Conservation (phyloP, 176 grass and related monocot species). For the Echinochloa phyllopogon region DNA sequence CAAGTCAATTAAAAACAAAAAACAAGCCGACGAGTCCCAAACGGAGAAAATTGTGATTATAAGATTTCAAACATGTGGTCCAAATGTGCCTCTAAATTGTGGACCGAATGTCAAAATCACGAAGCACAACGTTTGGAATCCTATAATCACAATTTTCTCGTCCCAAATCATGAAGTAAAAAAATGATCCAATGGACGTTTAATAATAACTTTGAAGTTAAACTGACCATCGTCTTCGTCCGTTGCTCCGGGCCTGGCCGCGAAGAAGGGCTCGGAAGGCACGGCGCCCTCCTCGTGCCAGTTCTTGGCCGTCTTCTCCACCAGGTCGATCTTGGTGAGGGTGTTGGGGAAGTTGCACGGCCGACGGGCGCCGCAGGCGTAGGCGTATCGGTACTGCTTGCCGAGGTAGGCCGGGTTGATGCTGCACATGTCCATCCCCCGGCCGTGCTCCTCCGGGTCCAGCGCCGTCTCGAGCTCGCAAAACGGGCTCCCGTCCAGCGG, state of each 20-base stretch:
- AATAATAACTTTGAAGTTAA: too few relatives aligned
- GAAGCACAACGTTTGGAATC: too few relatives aligned
- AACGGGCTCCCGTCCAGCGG: conserved; percentile 72
- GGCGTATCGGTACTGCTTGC: conserved; percentile 82
- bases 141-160: too few relatives aligned
- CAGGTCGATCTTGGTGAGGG: conserved; percentile 83
- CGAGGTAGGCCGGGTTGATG: conserved; percentile 74
- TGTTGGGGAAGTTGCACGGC: conserved; percentile 95
- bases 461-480: conserved; percentile 62
- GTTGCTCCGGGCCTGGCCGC: conserved; percentile 70
- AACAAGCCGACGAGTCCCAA: too few relatives aligned
- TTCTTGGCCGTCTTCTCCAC: conserved; percentile 65
- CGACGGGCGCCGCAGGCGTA: conserved; percentile 78
- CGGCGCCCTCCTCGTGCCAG: conserved; percentile 80
- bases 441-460: conserved; percentile 86
- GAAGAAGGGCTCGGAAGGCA: conserved; percentile 90
- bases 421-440: conserved; percentile 90
- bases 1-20: too few relatives aligned
- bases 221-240: conserved; percentile 81
- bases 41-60: too few relatives aligned
- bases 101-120: too few relatives aligned
- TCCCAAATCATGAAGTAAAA: too few relatives aligned
- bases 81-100: too few relatives aligned
- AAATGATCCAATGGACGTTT: neutral
- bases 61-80: too few relatives aligned